Evolutionary conservation across 1,284 basidiomycete genomes (phyloP), one percentile per base, ranked within the genome.

Genomic region (Trametes sp.): DNA sequence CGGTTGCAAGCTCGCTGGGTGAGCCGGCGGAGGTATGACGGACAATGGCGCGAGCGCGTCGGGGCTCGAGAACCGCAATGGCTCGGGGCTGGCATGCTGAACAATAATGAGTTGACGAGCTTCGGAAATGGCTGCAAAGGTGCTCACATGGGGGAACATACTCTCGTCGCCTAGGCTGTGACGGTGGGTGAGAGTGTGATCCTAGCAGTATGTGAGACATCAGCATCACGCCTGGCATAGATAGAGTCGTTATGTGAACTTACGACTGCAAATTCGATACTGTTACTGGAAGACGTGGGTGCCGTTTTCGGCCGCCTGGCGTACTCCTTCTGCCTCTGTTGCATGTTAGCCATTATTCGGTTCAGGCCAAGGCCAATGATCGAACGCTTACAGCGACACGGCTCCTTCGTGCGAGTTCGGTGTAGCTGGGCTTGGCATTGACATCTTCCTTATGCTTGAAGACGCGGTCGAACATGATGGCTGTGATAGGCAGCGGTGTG

Each of bases 371-470:
- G 21, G 19, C 13, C 0, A 3, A 10, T 10, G 21, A 35, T 28
- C 14, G 2, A 46, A 38, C 21, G 48, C 62, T 36, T 21, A 66
- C 65, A 21, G 59, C 59, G n/a, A 63, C 62, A 2, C 65, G 59
- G 19, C 35, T 57, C 49, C 48, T 51, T 21, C 59, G 42, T 0
- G 49, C 41, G 8, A 63, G 49, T 2, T 58, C 54, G 7, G 44
- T 29, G 23, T 46, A 54, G n/a, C 23, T 36, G 26, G 23, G 13
- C 11, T 59, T 14, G 16, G 7, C 38, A 3, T 41, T 19, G 6
- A n/a, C 7, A 14, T 6, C 54, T 4, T 57, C 59, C 51, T 62
- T 66, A 41, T 52, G 62, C 54, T 62, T 64, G 57, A 66, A 66
- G 13, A 66, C 51, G 21, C 44, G 56, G 16, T 61, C 49, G 28